A percentile compares a stretch with the other conserved stretches of the same genome.
phyloP scores from a whole-genome alignment of 1,139 yeast species.

The Geotrichum fermentans region DNA sequence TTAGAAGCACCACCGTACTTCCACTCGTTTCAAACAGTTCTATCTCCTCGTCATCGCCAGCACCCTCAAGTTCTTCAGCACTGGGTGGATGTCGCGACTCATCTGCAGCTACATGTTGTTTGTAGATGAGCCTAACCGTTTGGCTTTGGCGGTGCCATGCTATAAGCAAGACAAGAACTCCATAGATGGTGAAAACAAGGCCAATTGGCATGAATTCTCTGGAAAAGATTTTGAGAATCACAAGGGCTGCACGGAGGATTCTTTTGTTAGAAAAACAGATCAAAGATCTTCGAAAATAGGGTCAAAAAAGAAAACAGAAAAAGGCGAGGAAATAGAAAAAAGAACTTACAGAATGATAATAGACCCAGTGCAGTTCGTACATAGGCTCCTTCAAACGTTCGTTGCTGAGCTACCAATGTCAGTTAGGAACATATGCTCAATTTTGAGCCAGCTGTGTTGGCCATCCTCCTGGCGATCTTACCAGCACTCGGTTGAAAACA shows the following conservation, averaged over 20 bases:
- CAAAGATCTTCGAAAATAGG: too few relatives aligned
- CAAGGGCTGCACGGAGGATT: slow-evolving; percentile 27
- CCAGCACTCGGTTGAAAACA: too few relatives aligned
- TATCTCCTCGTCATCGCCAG: slow-evolving; percentile 13
- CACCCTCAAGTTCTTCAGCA: slow-evolving; percentile 11
- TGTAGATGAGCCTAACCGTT: slow-evolving; percentile 9
- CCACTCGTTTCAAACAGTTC: slow-evolving; percentile 32
- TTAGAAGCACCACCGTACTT: slow-evolving; percentile 32
- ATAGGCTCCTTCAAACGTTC: slow-evolving; percentile 45
- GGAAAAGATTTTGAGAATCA: slow-evolving; percentile 38
- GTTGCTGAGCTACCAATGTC: slow-evolving; percentile 36
- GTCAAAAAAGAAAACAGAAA: not conserved
- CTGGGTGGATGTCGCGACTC: not conserved
- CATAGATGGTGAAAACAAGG: slow-evolving; percentile 37
- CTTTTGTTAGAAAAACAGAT: not conserved
- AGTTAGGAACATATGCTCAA: not conserved
- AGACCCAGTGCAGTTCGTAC: slow-evolving; percentile 41
- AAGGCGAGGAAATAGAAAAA: not conserved
- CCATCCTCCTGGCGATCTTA: too few relatives aligned
- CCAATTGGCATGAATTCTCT: slow-evolving; percentile 41
- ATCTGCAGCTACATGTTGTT: slow-evolving; percentile 3
- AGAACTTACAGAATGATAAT: slow-evolving; percentile 35
- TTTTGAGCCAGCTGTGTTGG: not conserved
- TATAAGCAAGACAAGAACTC: slow-evolving; percentile 35
- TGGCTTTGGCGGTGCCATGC: slow-evolving; percentile 32